Evolutionary conservation across 805 yeast genomes (phyloP), one percentile per base, ranked within the genome.

Genomic region (Starmera dryadoides): DNA sequence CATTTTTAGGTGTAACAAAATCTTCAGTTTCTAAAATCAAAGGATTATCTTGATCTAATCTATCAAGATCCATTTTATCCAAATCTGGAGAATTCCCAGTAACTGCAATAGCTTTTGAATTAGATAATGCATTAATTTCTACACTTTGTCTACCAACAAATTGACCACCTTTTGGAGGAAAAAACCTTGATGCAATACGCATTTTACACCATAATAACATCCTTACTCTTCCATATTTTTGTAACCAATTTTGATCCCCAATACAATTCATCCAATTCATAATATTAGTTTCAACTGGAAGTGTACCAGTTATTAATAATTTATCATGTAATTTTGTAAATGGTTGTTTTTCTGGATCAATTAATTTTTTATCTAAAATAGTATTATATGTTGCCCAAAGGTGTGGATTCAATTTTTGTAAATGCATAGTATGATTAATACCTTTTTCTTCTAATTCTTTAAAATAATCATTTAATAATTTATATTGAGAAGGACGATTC

Each of bases 221-320:
- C 44, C 86, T 69, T 3, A 88, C 89, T 36, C 82, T 71, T 8
- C 95, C 85, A 58, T 71, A 83, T 47, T 68, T 66, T 45, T 79
- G 81, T 8, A 86, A 56, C 96, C 95, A 86, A 52, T 83, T 84
- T 36, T 71, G 66, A 53, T 80, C 71, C 0, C 74, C 79, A 22
- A 80, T 63, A 58, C 94, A 83, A 43, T 71, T 73, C 25, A 83
- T 57, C 78, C 87, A 83, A 60, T 86, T 95, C 41, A 83, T 78
- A 20, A 83, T 58, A 15, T 86, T 68, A 37, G 81, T 77, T 54
- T 82, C 93, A 11, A 83, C 84, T 8, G 64, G 53, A 22, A 82
- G 62, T 51, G 80, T 77, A 2, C 79, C 89, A 6, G 78, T 62
- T 25, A 78, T 64, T 26, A 85, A 58, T 20, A 84, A 64, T 40